Evolutionary conservation across 2,329 filamentous ascomycete species (phyloP), one percentile per base, ranked within the genome.

Genomic region (Cercospora janseana): DNA sequence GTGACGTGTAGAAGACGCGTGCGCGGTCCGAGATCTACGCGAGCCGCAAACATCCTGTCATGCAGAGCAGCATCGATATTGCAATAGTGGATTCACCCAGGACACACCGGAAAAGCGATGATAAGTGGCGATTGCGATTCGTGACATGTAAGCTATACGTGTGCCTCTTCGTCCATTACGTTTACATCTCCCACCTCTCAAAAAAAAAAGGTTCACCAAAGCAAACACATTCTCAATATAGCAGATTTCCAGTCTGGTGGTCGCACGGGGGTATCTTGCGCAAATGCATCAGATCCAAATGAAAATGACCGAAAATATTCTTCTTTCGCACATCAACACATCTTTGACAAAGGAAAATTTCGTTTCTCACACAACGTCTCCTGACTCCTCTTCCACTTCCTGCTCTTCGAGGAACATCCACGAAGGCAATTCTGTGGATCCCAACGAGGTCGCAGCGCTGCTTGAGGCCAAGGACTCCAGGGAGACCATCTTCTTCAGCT

Each of bases 261-360:
- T 46, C 44, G 44, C 44, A 46, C 44, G 23, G 44, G 44, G 44
- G 44, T 46, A 46, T 46, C 44, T 46, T 46, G 44, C 44, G 44
- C 44, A 46, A 46, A 46, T 46, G 44, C 44, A 46, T 46, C 40
- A 46, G 44, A 46, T 46, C 44, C 44, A 46, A 46, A 46, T 26
- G 31, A 38, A 34, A 46, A 46, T 37, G 32, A 37, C 23, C 43
- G 20, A 13, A 24, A 24, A 16, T 28, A 8, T 13, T 7, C 20
- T 15, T 34, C 35, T 15, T 45, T 12, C 43, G 28, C 44, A 37
- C 32, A 46, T 46, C 31, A 46, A 46, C 20, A 46, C 28, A 26
- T 35, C 24, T 46, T 20, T 4, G 15, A 46, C 44, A 46, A 27
- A 46, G 13, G 44, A 46, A 38, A 46, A 37, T 23, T n/a, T 18